Percentiles rank a stretch among this genome's conserved stretches.
Conservation (phyloP, 2,329 filamentous ascomycete species). For the Canariomyces notabilis region DNA sequence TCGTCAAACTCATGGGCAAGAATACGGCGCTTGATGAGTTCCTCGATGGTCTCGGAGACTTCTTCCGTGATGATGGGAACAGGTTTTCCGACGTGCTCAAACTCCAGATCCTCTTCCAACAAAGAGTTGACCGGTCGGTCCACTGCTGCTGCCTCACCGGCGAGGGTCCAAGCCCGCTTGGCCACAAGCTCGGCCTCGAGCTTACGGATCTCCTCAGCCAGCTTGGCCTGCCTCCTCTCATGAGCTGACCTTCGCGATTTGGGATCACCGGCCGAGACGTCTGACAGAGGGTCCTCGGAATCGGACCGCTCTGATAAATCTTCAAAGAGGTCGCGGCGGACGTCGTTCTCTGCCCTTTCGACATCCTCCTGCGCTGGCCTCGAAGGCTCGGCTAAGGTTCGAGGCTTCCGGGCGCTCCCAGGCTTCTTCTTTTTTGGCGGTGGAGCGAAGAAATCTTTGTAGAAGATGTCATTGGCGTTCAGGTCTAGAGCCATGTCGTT, state of each 20-base stretch:
- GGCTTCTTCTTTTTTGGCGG: conserved; percentile 65
- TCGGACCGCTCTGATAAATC: conserved; percentile 62
- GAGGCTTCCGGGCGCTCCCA: conserved; percentile 38
- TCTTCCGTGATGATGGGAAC: conserved; percentile 91
- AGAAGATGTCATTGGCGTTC: conserved; percentile 86
- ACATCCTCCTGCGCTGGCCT: conserved; percentile 60
- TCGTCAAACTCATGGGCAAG: conserved; percentile 89
- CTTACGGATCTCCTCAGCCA: conserved; percentile 84
- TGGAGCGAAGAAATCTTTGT: conserved; percentile 88
- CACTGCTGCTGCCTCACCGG: conserved; percentile 77
- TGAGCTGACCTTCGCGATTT: conserved; percentile 76
- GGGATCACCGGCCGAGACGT: conserved; percentile 63
- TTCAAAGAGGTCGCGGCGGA: conserved; percentile 86
- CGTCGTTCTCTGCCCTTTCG: conserved; percentile 77
- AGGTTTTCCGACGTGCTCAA: conserved; percentile 91
- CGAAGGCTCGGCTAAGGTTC: conserved; percentile 37
- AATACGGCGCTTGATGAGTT: conserved; percentile 89
- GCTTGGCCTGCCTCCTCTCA: conserved; percentile 78
- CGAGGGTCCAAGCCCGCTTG: conserved; percentile 84
- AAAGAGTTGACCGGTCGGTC: conserved; percentile 88
- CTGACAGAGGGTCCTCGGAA: conserved; percentile 59
- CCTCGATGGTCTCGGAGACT: conserved; percentile 84
- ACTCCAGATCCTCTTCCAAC: conserved; percentile 90
- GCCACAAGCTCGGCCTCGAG: conserved; percentile 85
- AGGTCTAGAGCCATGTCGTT: conserved; percentile 50